These are phyloP conservation scores for Fomitiporia mediterranea DNA, from an alignment of 1,284 basidiomycete genomes.

Conservation along the genomic window DNA sequence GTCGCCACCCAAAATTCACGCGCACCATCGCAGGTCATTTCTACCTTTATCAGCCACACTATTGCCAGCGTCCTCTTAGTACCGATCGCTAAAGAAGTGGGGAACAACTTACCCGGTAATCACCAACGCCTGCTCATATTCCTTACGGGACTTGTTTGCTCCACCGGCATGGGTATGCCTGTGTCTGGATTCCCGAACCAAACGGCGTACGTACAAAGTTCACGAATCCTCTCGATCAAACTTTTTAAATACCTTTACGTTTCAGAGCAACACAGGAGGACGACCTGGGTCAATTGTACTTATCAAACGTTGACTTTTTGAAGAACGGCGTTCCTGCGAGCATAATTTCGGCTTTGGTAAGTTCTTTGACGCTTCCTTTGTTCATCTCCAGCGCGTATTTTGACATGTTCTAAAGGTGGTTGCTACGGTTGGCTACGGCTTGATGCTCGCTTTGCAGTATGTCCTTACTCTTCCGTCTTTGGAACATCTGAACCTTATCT, in stretches of 20 bases:
- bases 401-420: conserved; percentile 51
- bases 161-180: conserved; percentile 96
- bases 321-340: conserved; percentile 93
- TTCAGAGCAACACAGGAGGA: conserved; percentile 89
- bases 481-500: neutral
- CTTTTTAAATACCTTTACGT: conserved; percentile 13
- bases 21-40: conserved; percentile 52
- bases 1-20: conserved; percentile 13
- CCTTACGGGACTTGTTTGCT: conserved; percentile 89
- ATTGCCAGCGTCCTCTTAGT: conserved; percentile 95
- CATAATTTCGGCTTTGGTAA: conserved; percentile 76
- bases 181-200: conserved; percentile 98
- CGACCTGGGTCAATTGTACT: conserved; percentile 86
- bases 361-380: conserved; percentile 27
- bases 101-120: conserved; percentile 58
- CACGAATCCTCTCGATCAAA: neutral
- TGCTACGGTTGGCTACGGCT: conserved; percentile 73
- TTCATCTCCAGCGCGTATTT: conserved; percentile 8
- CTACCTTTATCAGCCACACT: conserved; percentile 93
- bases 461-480: conserved; percentile 22
- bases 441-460: conserved; percentile 69
- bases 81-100: conserved; percentile 92
- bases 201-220: conserved; percentile 63
- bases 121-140: conserved; percentile 85
- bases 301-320: conserved; percentile 85